These are phyloP conservation scores for Fusarium mangiferae DNA, from an alignment of 2,329 filamentous ascomycete genomes.

Conservation along the genomic window DNA sequence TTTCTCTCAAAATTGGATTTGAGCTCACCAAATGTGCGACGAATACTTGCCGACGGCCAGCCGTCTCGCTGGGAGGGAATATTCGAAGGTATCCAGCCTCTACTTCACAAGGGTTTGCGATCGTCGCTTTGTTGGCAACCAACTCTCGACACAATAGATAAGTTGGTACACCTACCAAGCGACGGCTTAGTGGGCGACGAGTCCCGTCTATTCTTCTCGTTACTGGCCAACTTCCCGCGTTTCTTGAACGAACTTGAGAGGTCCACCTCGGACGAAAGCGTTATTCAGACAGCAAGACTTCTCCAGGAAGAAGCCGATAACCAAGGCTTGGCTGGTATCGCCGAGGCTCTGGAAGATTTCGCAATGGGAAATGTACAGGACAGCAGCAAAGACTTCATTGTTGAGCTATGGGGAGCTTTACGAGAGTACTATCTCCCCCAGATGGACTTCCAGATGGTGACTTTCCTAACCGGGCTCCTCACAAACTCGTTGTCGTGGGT, in stretches of 20 bases:
- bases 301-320: conserved; percentile 78
- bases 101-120: conserved; percentile 91
- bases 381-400: conserved; percentile 79
- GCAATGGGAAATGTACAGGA: conserved; percentile 72
- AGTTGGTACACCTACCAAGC: conserved; percentile 80
- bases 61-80: conserved; percentile 88
- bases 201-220: conserved; percentile 81
- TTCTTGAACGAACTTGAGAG: conserved; percentile 84
- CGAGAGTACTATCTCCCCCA: conserved; percentile 82
- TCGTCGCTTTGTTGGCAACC: conserved; percentile 85
- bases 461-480: conserved; percentile 89
- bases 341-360: conserved; percentile 76
- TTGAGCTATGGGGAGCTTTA: conserved; percentile 77
- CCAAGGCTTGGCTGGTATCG: conserved; percentile 75
- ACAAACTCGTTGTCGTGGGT: conserved; percentile 92
- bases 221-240: conserved; percentile 91
- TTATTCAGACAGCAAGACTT: conserved; percentile 72
- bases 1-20: conserved; percentile 88
- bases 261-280: conserved; percentile 63
- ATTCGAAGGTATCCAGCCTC: conserved; percentile 86
- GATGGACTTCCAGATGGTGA: conserved; percentile 84
- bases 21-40: conserved; percentile 73
- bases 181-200: conserved; percentile 85
- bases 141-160: conserved; percentile 81
- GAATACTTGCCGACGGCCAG: conserved; percentile 78